Evolutionary conservation across 139 green algal genomes (phyloP).

Genomic region (Mychonastes homosphaera): DNA sequence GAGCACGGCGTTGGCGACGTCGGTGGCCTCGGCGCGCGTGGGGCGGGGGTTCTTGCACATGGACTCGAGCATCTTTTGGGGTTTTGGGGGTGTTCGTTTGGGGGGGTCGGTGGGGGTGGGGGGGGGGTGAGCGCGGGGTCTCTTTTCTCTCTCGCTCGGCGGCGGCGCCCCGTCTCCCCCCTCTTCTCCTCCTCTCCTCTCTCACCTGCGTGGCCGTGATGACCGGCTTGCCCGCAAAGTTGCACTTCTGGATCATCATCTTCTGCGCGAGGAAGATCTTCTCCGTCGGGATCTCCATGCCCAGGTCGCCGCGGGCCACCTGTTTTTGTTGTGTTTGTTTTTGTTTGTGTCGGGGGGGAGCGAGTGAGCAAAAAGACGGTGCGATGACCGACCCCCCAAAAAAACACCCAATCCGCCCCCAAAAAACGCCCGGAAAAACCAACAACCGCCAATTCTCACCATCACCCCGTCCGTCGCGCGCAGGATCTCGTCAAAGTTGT

Average conservation of each 20-base stretch:
- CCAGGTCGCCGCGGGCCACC: conserved; percentile 90
- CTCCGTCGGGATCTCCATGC: conserved; percentile 98
- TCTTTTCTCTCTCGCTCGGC: no score
- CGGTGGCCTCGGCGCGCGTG: conserved; percentile 87
- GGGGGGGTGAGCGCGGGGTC: no score
- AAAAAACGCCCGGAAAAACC: no score
- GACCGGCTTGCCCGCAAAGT: conserved; percentile 86
- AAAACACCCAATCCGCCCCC: no score
- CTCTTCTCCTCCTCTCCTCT: no score
- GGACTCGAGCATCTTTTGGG: conserved; percentile 73
- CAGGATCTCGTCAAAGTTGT: conserved; percentile 94
- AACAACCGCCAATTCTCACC: background rate
- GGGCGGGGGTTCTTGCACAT: conserved; percentile 92
- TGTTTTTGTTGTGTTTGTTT: no score
- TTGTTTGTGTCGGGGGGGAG: no score
- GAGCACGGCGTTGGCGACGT: conserved; percentile 94
- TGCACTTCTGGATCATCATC: conserved; percentile 96
- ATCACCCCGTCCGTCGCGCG: conserved; percentile 50
- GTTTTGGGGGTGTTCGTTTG: conserved; percentile 18
- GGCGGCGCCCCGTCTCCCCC: no score
- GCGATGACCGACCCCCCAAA: no score
- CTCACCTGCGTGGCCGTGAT: conserved; percentile 80
- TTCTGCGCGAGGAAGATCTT: conserved; percentile 99
- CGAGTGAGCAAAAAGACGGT: no score
- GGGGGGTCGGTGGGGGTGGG: no score